phyloP scores from a whole-genome alignment of 148 eudicot genomes.

The Arctostaphylos glauca region DNA sequence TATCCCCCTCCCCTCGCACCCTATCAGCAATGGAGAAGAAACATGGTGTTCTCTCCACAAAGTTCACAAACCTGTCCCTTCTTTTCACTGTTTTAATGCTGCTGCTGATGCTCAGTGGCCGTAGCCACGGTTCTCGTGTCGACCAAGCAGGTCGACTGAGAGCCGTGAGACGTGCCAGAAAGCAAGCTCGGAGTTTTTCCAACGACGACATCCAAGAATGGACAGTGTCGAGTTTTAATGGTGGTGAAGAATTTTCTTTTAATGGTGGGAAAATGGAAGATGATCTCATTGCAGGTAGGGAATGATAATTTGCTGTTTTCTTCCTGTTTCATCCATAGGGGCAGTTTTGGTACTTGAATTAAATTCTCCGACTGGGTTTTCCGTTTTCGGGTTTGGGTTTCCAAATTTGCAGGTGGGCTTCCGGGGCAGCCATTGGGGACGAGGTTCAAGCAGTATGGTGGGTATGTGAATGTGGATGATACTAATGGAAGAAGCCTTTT shows the following conservation, averaged over 20 bases:
- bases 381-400: not conserved
- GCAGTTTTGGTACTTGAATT: not conserved
- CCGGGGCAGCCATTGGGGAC: constrained; percentile 41
- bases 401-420: constrained; percentile 25
- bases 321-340: not conserved
- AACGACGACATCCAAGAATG: constrained; percentile 4
- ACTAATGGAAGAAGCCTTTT: constrained; percentile 38
- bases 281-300: constrained; percentile 28
- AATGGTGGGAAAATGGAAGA: constrained; percentile 29
- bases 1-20: not conserved
- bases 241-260: not conserved
- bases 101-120: not conserved
- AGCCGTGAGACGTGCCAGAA: constrained; percentile 22
- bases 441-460: constrained; percentile 43
- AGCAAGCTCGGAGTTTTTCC: not conserved
- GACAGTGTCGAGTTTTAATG: not conserved
- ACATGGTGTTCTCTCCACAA: not conserved
- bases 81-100: not conserved
- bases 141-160: constrained; percentile 24
- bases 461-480: constrained; percentile 44
- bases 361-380: not conserved
- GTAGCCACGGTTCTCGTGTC: constrained; percentile 5
- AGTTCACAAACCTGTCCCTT: not conserved
- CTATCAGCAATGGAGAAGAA: constrained; percentile 24
- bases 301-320: not conserved